Evolutionary conservation across 2,329 filamentous ascomycete species (phyloP).

Genomic region (Stemphylium beticola): DNA sequence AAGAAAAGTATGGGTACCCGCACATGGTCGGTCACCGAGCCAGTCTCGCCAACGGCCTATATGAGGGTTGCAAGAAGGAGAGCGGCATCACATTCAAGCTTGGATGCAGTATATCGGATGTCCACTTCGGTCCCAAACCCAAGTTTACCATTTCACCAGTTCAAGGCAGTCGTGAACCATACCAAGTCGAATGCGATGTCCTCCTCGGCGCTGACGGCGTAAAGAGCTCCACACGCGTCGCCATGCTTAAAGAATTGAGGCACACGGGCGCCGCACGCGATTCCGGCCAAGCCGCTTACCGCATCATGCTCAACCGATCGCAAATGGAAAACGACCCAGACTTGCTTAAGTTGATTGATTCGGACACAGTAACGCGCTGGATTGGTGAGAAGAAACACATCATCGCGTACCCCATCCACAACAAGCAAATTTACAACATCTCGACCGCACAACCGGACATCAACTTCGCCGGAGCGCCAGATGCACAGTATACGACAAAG

Average conservation of each 20-base stretch:
- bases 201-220: constrained; percentile 57
- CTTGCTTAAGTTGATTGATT: constrained; percentile 69
- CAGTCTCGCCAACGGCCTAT: constrained; percentile 72
- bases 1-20: constrained; percentile 71
- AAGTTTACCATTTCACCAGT: constrained; percentile 64
- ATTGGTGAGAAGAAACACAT: constrained; percentile 77
- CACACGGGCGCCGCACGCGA: constrained; percentile 65
- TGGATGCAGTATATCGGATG: constrained; percentile 60
- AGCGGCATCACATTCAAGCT: constrained; percentile 72
- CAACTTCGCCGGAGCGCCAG: constrained; percentile 63
- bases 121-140: constrained; percentile 65
- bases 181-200: constrained; percentile 58
- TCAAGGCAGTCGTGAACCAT: constrained; percentile 59
- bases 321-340: constrained; percentile 72
- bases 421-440: constrained; percentile 71
- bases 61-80: constrained; percentile 71
- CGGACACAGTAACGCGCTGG: constrained; percentile 74
- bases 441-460: constrained; percentile 67
- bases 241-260: constrained; percentile 62
- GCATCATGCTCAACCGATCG: constrained; percentile 74
- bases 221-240: constrained; percentile 54
- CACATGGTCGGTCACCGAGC: constrained; percentile 82
- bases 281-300: constrained; percentile 78
- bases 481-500: constrained; percentile 68
- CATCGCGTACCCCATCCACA: constrained; percentile 76